phyloP scores from a whole-genome alignment of 805 yeast species.

The Diddensiella transvaalensis region DNA sequence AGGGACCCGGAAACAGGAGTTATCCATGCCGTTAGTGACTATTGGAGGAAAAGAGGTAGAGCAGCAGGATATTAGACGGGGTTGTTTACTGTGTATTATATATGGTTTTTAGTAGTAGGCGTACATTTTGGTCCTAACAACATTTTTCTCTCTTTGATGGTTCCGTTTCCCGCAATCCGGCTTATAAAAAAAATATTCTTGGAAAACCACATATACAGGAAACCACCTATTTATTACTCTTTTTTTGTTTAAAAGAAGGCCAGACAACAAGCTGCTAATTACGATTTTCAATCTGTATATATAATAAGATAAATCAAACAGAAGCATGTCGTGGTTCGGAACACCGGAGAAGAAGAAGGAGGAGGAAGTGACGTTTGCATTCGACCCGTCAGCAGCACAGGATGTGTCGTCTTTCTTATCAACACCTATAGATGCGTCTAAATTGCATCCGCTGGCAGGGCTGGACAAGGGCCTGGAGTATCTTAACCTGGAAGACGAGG shows the following conservation, averaged over 20 bases:
- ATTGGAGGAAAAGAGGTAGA: slow-evolving; percentile 80
- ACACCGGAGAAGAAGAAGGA: slow-evolving; percentile 21
- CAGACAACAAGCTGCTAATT: no score
- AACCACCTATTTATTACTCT: no score
- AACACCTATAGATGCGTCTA: slow-evolving; percentile 62
- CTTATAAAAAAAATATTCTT: no score
- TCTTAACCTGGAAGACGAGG: slow-evolving; percentile 83
- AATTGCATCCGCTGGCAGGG: slow-evolving; percentile 89
- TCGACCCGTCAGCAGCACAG: slow-evolving; percentile 60
- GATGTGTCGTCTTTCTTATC: slow-evolving; percentile 62
- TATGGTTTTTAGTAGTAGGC: not conserved
- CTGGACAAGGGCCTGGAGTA: slow-evolving; percentile 86
- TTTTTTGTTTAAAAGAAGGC: no score
- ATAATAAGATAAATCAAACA: no score
- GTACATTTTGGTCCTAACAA: no score
- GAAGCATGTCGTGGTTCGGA: slow-evolving; percentile 30
- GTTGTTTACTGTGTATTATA: not conserved
- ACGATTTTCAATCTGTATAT: no score
- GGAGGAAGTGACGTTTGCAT: slow-evolving; percentile 43
- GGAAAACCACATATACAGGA: no score
- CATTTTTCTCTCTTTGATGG: no score
- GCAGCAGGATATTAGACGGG: slow-evolving; percentile 56
- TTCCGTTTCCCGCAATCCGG: no score
- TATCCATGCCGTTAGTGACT: slow-evolving; percentile 80
- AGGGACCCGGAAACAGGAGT: slow-evolving; percentile 35